Evolutionary conservation across 352 stramenopile species (phyloP).

Genomic region (Halophytophthora polymorphica): DNA sequence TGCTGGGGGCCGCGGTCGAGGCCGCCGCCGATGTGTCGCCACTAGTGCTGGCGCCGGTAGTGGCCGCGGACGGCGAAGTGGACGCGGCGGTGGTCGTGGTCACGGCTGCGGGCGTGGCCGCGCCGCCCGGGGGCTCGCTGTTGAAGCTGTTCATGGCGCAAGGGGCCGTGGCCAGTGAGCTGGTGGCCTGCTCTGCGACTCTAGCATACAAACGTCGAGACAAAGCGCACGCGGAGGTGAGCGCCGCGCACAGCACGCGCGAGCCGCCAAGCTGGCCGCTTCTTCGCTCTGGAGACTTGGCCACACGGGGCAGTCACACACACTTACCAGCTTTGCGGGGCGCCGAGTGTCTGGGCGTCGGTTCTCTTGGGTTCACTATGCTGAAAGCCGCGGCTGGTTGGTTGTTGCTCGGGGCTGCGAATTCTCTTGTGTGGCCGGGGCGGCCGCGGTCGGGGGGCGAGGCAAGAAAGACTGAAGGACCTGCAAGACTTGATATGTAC

Average conservation of each 20-base stretch:
- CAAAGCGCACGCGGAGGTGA: too few relatives aligned
- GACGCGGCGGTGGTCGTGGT: too few relatives aligned
- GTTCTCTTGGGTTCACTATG: too few relatives aligned
- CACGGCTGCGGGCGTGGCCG: not conserved
- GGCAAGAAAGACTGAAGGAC: not conserved
- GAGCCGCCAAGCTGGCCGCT: too few relatives aligned
- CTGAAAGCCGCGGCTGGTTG: constrained; percentile 11
- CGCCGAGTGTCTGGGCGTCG: too few relatives aligned
- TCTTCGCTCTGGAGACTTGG: too few relatives aligned
- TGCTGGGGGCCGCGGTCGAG: constrained; percentile 1
- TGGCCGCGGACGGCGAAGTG: too few relatives aligned
- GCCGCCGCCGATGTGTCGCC: constrained; percentile 3
- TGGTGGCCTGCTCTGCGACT: not conserved
- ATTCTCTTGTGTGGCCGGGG: constrained; percentile 22
- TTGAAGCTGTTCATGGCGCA: constrained; percentile 32
- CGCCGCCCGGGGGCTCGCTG: constrained; percentile 1
- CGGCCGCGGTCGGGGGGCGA: not conserved
- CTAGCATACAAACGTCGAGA: too few relatives aligned
- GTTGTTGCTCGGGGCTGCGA: constrained; percentile 29
- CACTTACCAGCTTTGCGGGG: constrained; percentile 16
- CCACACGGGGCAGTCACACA: too few relatives aligned
- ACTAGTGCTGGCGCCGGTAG: not conserved
- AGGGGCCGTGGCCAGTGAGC: too few relatives aligned
- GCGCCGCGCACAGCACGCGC: too few relatives aligned
- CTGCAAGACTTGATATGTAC: constrained; percentile 2